Conservation (phyloP, 140 eudicot genomes). For the Stevia rebaudiana region DNA sequence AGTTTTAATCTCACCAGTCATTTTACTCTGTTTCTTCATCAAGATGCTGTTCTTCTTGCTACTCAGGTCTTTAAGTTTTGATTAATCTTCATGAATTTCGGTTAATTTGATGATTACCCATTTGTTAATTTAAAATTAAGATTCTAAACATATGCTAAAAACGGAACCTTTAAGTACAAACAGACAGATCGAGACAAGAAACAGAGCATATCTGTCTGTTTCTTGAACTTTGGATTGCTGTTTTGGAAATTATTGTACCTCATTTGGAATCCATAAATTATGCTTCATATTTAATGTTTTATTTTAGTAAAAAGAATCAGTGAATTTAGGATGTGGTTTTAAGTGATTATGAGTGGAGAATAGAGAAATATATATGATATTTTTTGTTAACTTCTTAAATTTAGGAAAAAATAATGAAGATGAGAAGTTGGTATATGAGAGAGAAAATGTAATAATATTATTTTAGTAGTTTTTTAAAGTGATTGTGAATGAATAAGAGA, state of each 20-base stretch:
- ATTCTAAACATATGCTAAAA: conserved; percentile 7
- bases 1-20: conserved; percentile 91
- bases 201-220: conserved; percentile 12
- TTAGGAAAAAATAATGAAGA: background rate
- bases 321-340: no score
- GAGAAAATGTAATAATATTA: no score
- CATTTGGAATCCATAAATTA: background rate
- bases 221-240: conserved; percentile 8
- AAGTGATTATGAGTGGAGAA: no score
- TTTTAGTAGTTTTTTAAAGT: no score
- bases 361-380: no score
- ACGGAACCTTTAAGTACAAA: conserved; percentile 8
- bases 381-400: no score
- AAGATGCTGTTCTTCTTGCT: conserved; percentile 94
- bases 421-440: no score
- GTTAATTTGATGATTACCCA: conserved; percentile 3
- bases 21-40: conserved; percentile 80
- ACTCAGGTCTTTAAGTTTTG: conserved; percentile 50
- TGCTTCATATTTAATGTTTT: background rate
- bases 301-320: background rate
- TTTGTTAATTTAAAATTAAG: background rate
- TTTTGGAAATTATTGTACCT: conserved; percentile 11
- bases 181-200: conserved; percentile 25
- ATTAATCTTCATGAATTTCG: background rate
- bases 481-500: no score